A percentile compares a stretch with the other conserved stretches of the same genome.
These are phyloP conservation scores for Eurotiales sp. DNA, from an alignment of 2,329 filamentous ascomycete genomes.

Conservation along the genomic window DNA sequence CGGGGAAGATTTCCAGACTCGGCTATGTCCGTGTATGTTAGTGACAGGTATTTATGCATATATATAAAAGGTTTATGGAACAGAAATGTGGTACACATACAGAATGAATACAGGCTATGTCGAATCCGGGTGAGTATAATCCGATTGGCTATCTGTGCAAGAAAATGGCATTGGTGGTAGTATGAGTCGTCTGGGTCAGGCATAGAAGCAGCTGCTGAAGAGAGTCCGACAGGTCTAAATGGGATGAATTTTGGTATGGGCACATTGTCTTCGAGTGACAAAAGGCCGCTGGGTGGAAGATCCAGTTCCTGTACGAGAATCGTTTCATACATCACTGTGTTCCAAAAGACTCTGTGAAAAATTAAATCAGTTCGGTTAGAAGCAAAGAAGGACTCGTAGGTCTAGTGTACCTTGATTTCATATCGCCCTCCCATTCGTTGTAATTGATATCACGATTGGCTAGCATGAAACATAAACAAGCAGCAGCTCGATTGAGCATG, in stretches of 20 bases:
- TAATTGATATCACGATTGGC: constrained; percentile 45
- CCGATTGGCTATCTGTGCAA: constrained; percentile 54
- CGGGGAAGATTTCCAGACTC: constrained; percentile 45
- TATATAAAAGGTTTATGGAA: neutral
- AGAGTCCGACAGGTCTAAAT: constrained; percentile 37
- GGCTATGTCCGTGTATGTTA: constrained; percentile 20
- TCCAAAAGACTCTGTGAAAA: constrained; percentile 49
- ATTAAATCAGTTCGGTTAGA: neutral
- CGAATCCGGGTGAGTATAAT: constrained; percentile 54
- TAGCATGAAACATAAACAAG: constrained; percentile 48
- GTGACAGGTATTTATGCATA: constrained; percentile 10
- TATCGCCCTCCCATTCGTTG: constrained; percentile 53
- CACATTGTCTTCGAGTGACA: constrained; percentile 50
- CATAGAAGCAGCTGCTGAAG: constrained; percentile 25
- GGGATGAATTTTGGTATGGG: constrained; percentile 52
- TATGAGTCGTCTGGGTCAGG: constrained; percentile 50
- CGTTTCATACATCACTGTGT: constrained; percentile 54
- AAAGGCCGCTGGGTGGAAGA: constrained; percentile 49
- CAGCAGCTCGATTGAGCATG: constrained; percentile 50
- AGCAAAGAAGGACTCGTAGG: too few relatives aligned
- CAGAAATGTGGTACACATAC: constrained; percentile 20
- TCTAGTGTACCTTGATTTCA: constrained; percentile 41
- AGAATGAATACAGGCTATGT: constrained; percentile 50
- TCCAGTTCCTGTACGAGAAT: constrained; percentile 54
- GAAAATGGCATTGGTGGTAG: constrained; percentile 54